Evolutionary conservation across 768 basidiomycete species (phyloP).

Genomic region (Trametes sanguinea): DNA sequence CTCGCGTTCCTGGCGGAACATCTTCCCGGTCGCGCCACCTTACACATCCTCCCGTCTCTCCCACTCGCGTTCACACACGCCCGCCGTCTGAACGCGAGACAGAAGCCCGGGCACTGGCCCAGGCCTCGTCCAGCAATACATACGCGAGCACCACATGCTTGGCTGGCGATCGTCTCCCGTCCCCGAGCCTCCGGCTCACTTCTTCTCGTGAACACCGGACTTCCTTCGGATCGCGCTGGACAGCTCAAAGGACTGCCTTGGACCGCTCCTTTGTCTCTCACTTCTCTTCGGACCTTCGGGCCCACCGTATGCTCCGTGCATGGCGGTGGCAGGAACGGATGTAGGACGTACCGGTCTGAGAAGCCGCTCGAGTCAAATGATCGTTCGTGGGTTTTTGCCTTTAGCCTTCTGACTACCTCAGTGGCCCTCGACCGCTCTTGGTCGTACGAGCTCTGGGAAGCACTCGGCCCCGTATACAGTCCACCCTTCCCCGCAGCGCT

Average conservation of each 20-base stretch:
- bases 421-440: neutral
- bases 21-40: constrained; percentile 1
- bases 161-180: constrained; percentile 2
- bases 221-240: constrained; percentile 4
- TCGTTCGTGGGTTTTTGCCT: constrained; percentile 17
- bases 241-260: neutral
- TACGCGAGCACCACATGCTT: constrained; percentile 13
- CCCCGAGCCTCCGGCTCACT: neutral
- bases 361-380: constrained; percentile 20
- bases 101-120: neutral
- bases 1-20: constrained; percentile 17
- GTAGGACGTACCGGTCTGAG: neutral
- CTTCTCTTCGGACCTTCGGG: neutral
- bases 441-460: constrained; percentile 1
- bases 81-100: neutral
- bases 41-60: neutral
- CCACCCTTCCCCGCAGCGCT: neutral
- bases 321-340: too few species aligned
- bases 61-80: neutral
- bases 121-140: constrained; percentile 2
- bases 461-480: neutral
- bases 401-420: constrained; percentile 21
- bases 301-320: neutral
- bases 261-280: neutral
- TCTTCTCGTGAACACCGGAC: neutral